phyloP scores from a whole-genome alignment of 2,329 filamentous ascomycete species.

The Ceratocystis ficicola region DNA sequence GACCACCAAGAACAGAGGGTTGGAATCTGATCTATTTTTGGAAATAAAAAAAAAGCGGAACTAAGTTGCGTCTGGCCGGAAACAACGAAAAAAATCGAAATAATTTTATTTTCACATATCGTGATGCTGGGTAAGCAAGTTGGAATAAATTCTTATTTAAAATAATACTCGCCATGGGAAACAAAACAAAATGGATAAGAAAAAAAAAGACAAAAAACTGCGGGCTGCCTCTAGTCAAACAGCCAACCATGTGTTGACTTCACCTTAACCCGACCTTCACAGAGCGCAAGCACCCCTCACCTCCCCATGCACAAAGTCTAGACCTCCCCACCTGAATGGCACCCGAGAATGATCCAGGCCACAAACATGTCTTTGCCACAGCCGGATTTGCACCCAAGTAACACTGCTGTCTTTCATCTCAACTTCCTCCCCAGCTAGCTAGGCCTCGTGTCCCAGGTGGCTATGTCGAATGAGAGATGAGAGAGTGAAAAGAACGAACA shows the following conservation, averaged over 20 bases:
- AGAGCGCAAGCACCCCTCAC: background rate
- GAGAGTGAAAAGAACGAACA: background rate
- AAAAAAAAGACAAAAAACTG: background rate
- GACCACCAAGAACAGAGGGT: too few relatives aligned
- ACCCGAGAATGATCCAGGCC: conserved; percentile 10
- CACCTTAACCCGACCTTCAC: background rate
- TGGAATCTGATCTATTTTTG: background rate
- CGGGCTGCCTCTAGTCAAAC: background rate
- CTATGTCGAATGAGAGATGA: background rate
- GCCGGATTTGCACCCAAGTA: background rate
- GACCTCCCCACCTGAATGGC: background rate
- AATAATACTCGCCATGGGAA: too few relatives aligned
- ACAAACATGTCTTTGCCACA: conserved; percentile 11
- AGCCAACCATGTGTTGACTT: background rate
- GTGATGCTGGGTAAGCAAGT: too few relatives aligned
- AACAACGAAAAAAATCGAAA: background rate
- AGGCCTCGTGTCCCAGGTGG: background rate
- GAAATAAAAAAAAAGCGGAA: background rate
- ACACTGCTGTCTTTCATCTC: conserved; percentile 6
- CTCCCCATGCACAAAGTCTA: conserved; percentile 1
- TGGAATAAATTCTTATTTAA: too few relatives aligned
- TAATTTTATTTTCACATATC: background rate
- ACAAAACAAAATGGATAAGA: too few relatives aligned
- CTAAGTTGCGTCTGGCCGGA: background rate
- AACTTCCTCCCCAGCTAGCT: background rate